Percentiles rank a stretch among this genome's conserved stretches.
Evolutionary conservation across 768 basidiomycete species (phyloP).

Genomic region (Vararia minispora): DNA sequence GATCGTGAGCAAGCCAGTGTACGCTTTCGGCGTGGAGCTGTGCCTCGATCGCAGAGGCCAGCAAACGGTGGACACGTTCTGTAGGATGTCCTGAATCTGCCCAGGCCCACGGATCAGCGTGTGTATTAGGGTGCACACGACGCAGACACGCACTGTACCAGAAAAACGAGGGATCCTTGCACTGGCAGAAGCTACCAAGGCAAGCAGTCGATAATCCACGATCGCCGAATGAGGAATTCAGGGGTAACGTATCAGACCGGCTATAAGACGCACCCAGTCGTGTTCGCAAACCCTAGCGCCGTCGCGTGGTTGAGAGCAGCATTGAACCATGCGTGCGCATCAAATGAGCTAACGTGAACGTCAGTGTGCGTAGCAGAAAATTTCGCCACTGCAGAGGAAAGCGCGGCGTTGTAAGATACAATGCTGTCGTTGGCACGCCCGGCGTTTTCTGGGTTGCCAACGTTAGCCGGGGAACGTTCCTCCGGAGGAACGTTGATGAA

Average conservation of each 20-base stretch:
- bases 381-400: slow-evolving; percentile 22
- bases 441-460: slow-evolving; percentile 25
- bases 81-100: slow-evolving; percentile 42
- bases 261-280: slow-evolving; percentile 28
- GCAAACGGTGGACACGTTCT: slow-evolving; percentile 32
- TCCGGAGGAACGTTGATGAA: slow-evolving; percentile 49
- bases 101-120: neutral
- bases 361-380: slow-evolving; percentile 30
- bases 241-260: slow-evolving; percentile 1
- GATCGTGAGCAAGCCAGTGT: too few species aligned
- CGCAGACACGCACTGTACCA: slow-evolving; percentile 36
- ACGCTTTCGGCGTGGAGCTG: too few species aligned
- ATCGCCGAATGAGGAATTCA: neutral
- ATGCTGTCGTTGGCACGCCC: slow-evolving; percentile 29
- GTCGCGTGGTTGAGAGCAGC: slow-evolving; percentile 29
- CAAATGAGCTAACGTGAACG: slow-evolving; percentile 34
- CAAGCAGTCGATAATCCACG: neutral
- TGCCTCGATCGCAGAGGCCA: slow-evolving; percentile 32
- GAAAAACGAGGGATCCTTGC: slow-evolving; percentile 35
- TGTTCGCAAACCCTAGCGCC: slow-evolving; percentile 34
- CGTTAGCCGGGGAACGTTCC: slow-evolving; percentile 31
- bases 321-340: slow-evolving; percentile 40
- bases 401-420: slow-evolving; percentile 29
- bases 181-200: slow-evolving; percentile 34
- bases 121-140: neutral